Evolutionary conservation across 1,284 basidiomycete genomes (phyloP), one percentile per base, ranked within the genome.

Genomic region (Apiotrichum veenhuisii): DNA sequence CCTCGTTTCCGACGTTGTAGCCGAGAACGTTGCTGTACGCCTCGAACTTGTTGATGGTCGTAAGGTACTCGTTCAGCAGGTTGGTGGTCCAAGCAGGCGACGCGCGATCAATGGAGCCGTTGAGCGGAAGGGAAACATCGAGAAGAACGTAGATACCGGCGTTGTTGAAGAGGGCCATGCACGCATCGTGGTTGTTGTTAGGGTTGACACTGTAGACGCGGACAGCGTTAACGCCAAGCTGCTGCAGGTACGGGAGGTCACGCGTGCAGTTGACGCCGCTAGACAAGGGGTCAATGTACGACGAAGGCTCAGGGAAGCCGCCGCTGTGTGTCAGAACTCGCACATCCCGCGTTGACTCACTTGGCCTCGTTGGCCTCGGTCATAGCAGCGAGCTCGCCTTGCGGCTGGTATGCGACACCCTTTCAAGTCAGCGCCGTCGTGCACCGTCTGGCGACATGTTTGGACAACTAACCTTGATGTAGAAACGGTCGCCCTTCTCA

Each of bases 141-240:
- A 95, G 84, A 86, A 95, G 87, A 52, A 89, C 84, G 74, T 95
- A 95, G 62, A 95, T 95, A 40, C 87, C 87, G 41, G 89, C 89
- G 40, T 79, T 78, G 67, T 85, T 86, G 57, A 96, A 81, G 10
- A 84, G 76, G 46, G 77, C 77, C 92, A 96, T 95, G 75, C 92
- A 96, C 1, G 78, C 79, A 71, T 92, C 89, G 66, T 96, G 92
- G 75, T 94, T 86, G 58, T 86, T 76, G 30, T 85, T 81, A 0
- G 89, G 83, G 73, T 94, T 84, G 64, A 94, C 90, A 59, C 85
- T 87, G 80, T 94, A 93, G 4, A 88, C 87, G 57, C 91, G 86
- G 50, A 95, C 80, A 38, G 87, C 80, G 62, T 81, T 81, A 64
- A 81, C 74, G 44, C 78, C 79, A 17, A 79, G 67, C 54, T 76